phyloP scores from a whole-genome alignment of 2,329 filamentous ascomycete genomes.

The Didymellaceae sp. region DNA sequence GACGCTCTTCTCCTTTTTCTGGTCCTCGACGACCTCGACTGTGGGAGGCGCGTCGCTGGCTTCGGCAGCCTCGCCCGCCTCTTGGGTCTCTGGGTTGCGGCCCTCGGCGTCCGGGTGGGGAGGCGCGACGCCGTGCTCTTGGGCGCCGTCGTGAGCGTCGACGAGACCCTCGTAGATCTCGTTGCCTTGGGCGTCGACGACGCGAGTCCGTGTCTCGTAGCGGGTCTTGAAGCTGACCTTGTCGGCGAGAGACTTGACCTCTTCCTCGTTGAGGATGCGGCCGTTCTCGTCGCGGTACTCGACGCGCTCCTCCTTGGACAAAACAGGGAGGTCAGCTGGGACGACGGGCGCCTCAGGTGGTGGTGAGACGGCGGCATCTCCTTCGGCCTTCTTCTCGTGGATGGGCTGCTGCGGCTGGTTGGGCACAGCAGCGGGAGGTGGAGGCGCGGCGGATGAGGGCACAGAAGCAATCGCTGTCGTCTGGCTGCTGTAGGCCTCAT shows the following conservation, averaged over 20 bases:
- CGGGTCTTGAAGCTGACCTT: conserved; percentile 95
- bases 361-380: conserved; percentile 40
- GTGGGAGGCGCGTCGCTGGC: conserved; percentile 51
- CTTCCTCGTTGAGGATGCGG: conserved; percentile 81
- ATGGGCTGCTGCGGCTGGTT: conserved; percentile 22
- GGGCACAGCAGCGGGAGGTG: conserved; percentile 24
- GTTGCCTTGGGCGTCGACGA: conserved; percentile 81
- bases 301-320: conserved; percentile 76
- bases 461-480: conserved; percentile 28
- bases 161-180: conserved; percentile 65
- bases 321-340: conserved; percentile 42
- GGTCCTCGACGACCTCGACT: conserved; percentile 50
- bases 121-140: conserved; percentile 52
- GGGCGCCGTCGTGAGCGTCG: conserved; percentile 41
- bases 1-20: conserved; percentile 54
- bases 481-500: conserved; percentile 39
- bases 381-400: conserved; percentile 32
- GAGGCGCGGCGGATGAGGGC: conserved; percentile 34
- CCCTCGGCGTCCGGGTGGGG: conserved; percentile 65
- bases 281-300: conserved; percentile 96
- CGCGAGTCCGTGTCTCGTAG: conserved; percentile 90
- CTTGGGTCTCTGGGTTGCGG: conserved; percentile 62
- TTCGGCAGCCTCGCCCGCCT: conserved; percentile 46
- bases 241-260: conserved; percentile 83
- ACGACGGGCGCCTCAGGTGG: conserved; percentile 35